Conservation (phyloP, 768 basidiomycete genomes). For the Amanita pseudoporphyria region DNA sequence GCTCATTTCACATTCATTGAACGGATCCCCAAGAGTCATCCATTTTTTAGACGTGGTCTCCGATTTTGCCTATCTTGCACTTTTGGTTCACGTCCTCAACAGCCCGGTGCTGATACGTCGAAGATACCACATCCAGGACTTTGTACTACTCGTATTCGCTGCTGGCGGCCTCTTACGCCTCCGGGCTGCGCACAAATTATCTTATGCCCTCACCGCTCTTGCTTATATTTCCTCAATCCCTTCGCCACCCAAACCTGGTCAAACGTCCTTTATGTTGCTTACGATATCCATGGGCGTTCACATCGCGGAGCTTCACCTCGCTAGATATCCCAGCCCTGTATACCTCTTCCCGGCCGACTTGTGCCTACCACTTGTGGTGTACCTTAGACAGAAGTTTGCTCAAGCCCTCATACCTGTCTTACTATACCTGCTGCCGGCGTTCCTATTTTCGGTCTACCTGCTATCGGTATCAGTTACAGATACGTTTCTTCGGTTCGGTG, state of each 20-base stretch:
- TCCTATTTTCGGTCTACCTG: constrained; percentile 32
- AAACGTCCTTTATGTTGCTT: constrained; percentile 30
- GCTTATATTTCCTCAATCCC: constrained; percentile 34
- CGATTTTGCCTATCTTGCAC: constrained; percentile 24
- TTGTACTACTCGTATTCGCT: constrained; percentile 28
- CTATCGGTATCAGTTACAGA: constrained; percentile 41
- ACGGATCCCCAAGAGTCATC: constrained; percentile 23
- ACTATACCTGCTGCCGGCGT: constrained; percentile 38
- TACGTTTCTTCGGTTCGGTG: constrained; percentile 14
- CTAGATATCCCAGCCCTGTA: constrained; percentile 32
- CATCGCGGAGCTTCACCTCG: constrained; percentile 37
- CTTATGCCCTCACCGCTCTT: constrained; percentile 27
- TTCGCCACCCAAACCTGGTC: constrained; percentile 30
- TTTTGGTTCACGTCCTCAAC: constrained; percentile 31
- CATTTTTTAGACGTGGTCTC: constrained; percentile 34
- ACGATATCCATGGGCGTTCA: constrained; percentile 31
- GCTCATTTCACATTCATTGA: background rate
- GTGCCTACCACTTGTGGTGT: constrained; percentile 34
- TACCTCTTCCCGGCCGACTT: constrained; percentile 29
- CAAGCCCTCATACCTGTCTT: constrained; percentile 28
- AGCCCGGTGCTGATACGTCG: constrained; percentile 27
- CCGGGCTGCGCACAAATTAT: constrained; percentile 22
- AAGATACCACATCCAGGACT: constrained; percentile 23
- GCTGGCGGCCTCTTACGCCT: constrained; percentile 24
- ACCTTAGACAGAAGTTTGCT: constrained; percentile 29